Percentiles rank a stretch among this genome's conserved stretches.
These are phyloP conservation scores for Metschnikowia anglica DNA, from an alignment of 805 yeast species.

Conservation along the genomic window DNA sequence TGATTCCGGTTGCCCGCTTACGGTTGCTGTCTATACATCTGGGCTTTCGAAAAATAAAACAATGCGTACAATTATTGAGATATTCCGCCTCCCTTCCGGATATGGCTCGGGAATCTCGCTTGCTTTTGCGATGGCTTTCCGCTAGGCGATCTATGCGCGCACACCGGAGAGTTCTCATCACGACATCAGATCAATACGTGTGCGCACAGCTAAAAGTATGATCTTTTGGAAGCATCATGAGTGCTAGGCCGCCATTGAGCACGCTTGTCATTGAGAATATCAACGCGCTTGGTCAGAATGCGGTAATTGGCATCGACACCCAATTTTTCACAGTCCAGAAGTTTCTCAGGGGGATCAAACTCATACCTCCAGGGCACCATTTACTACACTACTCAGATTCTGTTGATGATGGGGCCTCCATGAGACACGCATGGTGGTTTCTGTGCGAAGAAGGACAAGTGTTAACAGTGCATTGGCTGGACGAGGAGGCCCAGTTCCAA, in stretches of 20 bases:
- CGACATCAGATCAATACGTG: no score
- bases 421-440: slow-evolving; percentile 43
- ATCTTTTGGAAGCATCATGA: slow-evolving; percentile 1
- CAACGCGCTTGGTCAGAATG: slow-evolving; percentile 15
- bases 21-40: no score
- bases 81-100: no score
- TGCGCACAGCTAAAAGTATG: background rate
- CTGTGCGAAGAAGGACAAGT: slow-evolving; percentile 36
- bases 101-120: no score
- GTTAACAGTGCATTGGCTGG: slow-evolving; percentile 38
- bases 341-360: slow-evolving; percentile 50
- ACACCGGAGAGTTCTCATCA: background rate
- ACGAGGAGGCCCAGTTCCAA: background rate
- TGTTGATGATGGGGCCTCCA: slow-evolving; percentile 17
- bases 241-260: slow-evolving; percentile 24
- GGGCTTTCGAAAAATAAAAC: no score
- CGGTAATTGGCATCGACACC: slow-evolving; percentile 46
- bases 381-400: slow-evolving; percentile 47
- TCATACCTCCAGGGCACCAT: slow-evolving; percentile 52
- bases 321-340: slow-evolving; percentile 46
- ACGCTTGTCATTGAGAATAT: slow-evolving; percentile 24
- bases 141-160: no score
- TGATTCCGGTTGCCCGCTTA: no score
- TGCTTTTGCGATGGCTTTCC: no score
- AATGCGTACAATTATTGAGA: no score